Evolutionary conservation across 768 basidiomycete species (phyloP), one percentile per base, ranked within the genome.

Genomic region (Tubosaeta sp.): DNA sequence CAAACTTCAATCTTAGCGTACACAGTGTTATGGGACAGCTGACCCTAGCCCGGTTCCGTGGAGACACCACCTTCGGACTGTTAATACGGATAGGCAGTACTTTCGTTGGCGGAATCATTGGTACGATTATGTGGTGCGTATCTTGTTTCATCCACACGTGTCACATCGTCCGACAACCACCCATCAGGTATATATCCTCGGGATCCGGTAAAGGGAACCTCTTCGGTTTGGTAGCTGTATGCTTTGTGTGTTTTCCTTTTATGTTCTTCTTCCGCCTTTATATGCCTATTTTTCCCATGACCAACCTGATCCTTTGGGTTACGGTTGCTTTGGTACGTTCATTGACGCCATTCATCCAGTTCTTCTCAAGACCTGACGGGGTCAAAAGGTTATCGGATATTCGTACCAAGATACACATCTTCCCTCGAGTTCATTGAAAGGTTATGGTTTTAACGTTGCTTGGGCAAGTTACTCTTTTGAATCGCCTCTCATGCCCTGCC

Each of bases 11-110:
- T 19, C 50, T 54, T 27, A 57, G 44, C 6, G 13, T 27, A 26
- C 1, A 16, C 51, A 87, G 84, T 16, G 76, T 89, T 62, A 88
- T 90, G 84, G 86, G 80, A 0, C 88, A 90, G 59, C 70, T 88
- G 6, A 86, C 86, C 0, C 66, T 88, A 0, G 72, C 84, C 8
- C 79, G 86, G n/a, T 90, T 88, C 61, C 76, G 84, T 42, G 88
- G 88, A 1, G 88, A 91, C 48, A 91, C 88, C 0, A 76, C 80
- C 0, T 86, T 86, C 52, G 85, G 79, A 4, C 74, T 88, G 11
- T 69, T 82, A 4, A 74, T 80, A 1, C 77, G 88, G 51, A 75
- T 88, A 22, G 34, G 76, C 5, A 80, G 80, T 44, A 90, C 88
- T 1, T 85, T 88, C 53, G 65, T 76, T 22, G 88, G 88, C 6